Base-by-base conservation (phyloP, 768 basidiomycete species). In the Peribolospora baueri region DNA sequence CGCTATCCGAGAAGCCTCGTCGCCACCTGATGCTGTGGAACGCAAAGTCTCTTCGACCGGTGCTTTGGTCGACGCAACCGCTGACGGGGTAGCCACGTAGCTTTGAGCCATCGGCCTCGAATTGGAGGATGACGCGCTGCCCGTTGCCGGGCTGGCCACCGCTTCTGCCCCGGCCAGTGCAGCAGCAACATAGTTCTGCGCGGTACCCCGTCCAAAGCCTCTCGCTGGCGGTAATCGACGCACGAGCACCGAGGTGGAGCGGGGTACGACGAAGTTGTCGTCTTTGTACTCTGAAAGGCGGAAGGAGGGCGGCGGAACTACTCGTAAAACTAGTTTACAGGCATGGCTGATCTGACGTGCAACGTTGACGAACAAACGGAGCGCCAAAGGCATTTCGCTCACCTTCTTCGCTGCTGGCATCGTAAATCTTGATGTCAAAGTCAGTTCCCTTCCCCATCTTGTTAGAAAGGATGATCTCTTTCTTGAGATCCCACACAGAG, bases 401-500 rank as follows among this genome's bases (percentile, higher is more conserved):
- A 91, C 93, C 93, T 78, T 98, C 85, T 57, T 83, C 82, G 6
- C 82, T 79, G 42, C 81, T 78, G 50, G 77, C 70, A 65, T 95
- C 88, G 66, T 79, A 82, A 45, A 97, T 73, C 53, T 77, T 76
- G 37, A 98, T 75, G 70, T 98, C 93, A 73, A 97, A 95, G 66
- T 98, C 93, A 65, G 82, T 86, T 4, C 64, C 65, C 74, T 87
- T 90, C 72, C 81, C 82, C 70, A 98, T 79, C 67, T 82, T 87
- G 67, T 95, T 95, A 66, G 83, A 83, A 64, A 91, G 72, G 64
- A 98, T 91, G 66, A 98, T 85, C 71, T 97, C 93, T 74, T 81
- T 84, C 73, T 98, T 98, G 69, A 98, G 74, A 70, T 98, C 93
- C 74, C 95, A 97, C 62, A 97, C 87, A 65, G 88, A 88, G 66